Evolutionary conservation across 2,329 filamentous ascomycete genomes (phyloP), one percentile per base, ranked within the genome.

Genomic region (Ophiostoma sp.): DNA sequence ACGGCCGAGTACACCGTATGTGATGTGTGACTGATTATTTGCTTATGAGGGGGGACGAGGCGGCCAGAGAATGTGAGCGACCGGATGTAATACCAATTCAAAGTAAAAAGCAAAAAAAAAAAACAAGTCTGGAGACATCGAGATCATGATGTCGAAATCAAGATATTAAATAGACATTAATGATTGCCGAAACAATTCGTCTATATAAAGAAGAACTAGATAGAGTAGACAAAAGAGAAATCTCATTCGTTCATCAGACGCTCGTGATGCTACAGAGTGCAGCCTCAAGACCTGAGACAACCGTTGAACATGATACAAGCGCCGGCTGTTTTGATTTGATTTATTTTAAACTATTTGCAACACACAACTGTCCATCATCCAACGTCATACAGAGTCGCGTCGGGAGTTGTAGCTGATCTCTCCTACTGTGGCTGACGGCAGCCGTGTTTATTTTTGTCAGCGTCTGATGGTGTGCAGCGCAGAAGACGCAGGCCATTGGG

Each of bases 381-480:
- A 33, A 13, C 27, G 57, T 62, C 57, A 62, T 33, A 3, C 7
- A 48, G 44, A 48, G 44, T 48, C 44, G 44, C 44, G 44, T n/a
- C 44, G 17, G 20, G 44, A 6, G 17, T 48, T n/a, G 4, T 57
- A 27, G n/a, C 52, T 57, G n/a, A 57, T 57, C 23, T 57, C 23
- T 57, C 48, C 48, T 54, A 54, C 52, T 62, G 57, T 62, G 57
- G 57, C 57, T 62, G 57, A 62, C 57, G 57, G 27, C 27, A 62
- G 57, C 57, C 57, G 57, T 62, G 57, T 62, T 62, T 62, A 62
- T 62, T 62, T 62, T 62, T 33, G 57, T 62, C 57, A 33, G 57
- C n/a, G 57, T 33, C 57, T 62, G 57, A 17, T 31, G 57, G 57
- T 31, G 57, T 31, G 27, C 57, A 62, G 27, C 57, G 11, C 27